Evolutionary conservation across 2,329 filamentous ascomycete species (phyloP), one percentile per base, ranked within the genome.

Genomic region (Pseudogymnoascus sp.): DNA sequence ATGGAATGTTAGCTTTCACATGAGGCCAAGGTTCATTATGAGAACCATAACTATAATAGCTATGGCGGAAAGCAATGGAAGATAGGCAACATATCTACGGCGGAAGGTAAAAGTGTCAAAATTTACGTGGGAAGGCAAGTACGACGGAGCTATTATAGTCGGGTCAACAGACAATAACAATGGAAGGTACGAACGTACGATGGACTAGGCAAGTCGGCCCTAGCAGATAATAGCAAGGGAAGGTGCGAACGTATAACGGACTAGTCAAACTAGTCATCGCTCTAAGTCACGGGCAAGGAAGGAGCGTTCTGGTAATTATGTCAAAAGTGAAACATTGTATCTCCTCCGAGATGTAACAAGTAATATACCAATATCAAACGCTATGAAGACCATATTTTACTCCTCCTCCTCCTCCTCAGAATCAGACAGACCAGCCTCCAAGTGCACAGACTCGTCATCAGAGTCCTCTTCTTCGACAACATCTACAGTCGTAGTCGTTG

Each of bases 381-480:
- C 10, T 18, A 56, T 33, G 50, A 33, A 33, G n/a, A 25, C 50
- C 16, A 21, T 63, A 21, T 62, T 28, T 33, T 73, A 70, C 5
- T 71, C 71, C 5, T 74, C 73, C 6, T 78, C 76, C 4, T 78
- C 76, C 4, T 78, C 77, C 33, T 78, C 76, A 59, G 77, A 76
- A 3, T 77, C 77, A 66, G 78, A 77, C n/a, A 76, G 68, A 16
- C 77, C 77, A n/a, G 78, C 69, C 64, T 79, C 76, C 42, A 82
- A 71, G 31, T 76, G 74, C 1, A 80, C 80, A 65, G 81, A 75
- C 62, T 80, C 80, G 66, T 79, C 78, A 64, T 78, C 79, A 64
- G 76, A 78, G 33, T 76, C 75, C 60, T 77, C 75, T 28, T 73
- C 75, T 16, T 68, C 67, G 31, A 68, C 66, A 28, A 67, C 66